Conservation (phyloP, 768 basidiomycete genomes). For the Xerocomus spinulosus region DNA sequence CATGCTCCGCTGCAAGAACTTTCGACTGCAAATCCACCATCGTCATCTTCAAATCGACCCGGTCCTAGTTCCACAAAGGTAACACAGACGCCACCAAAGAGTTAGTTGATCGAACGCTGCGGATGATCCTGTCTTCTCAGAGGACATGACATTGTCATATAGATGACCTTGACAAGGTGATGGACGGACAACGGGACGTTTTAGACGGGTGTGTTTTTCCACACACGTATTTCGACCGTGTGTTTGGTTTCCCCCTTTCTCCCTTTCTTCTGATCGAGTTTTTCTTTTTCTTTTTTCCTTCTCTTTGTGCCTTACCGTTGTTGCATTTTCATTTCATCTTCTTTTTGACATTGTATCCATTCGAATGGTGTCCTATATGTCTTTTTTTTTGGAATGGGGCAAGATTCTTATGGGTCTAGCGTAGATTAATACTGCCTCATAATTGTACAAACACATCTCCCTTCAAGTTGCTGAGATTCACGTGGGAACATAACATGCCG, state of each 20-base stretch:
- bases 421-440: conserved; percentile 27
- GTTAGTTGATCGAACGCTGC: conserved; percentile 5
- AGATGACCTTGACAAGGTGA: conserved; percentile 16
- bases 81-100: conserved; percentile 16
- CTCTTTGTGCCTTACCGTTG: not conserved
- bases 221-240: conserved; percentile 4
- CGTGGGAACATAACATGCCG: conserved; percentile 11
- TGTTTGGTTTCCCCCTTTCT: not conserved
- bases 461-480: not conserved
- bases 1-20: conserved; percentile 23
- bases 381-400: conserved; percentile 19
- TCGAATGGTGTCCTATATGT: conserved; percentile 5
- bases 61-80: conserved; percentile 21
- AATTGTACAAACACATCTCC: conserved; percentile 22
- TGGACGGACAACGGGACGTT: conserved; percentile 22
- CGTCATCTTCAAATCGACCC: conserved; percentile 20
- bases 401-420: conserved; percentile 19
- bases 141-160: conserved; percentile 13
- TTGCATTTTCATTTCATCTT: not conserved
- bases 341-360: conserved; percentile 13
- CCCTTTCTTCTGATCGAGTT: not conserved
- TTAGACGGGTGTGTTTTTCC: conserved; percentile 15
- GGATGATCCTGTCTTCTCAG: conserved; percentile 1
- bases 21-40: conserved; percentile 13
- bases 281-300: not conserved